phyloP scores from a whole-genome alignment of 2,329 filamentous ascomycete genomes.

The Decorospora gaudefroyi region DNA sequence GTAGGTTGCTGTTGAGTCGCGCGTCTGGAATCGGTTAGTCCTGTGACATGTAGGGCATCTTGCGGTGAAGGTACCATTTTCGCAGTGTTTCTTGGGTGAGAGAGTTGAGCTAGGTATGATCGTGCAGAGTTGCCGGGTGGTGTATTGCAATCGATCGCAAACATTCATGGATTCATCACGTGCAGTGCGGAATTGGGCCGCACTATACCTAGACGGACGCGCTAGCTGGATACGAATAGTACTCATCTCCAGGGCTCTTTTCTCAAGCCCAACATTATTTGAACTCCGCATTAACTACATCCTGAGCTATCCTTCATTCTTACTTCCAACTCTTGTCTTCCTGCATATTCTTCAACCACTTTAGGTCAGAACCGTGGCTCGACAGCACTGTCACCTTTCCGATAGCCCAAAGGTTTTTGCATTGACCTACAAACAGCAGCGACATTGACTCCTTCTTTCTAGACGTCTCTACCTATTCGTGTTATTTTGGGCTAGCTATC shows the following conservation, averaged over 20 bases:
- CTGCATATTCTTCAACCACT: no score
- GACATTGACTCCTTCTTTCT: no score
- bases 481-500: no score
- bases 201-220: constrained; percentile 5
- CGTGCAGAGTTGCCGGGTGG: neutral
- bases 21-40: constrained; percentile 52
- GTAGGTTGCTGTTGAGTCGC: constrained; percentile 75
- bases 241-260: neutral
- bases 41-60: no score
- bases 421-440: no score
- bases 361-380: no score
- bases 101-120: neutral
- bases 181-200: constrained; percentile 4
- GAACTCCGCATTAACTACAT: neutral
- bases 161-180: no score
- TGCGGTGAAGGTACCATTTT: neutral
- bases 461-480: no score
- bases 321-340: no score
- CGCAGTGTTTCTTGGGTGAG: neutral
- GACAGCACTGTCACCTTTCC: no score
- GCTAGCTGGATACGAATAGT: constrained; percentile 5
- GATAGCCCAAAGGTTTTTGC: no score
- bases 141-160: neutral
- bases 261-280: neutral
- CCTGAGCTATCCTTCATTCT: neutral